Conservation (phyloP, 345 rosid genomes). For the Brassica napus region DNA sequence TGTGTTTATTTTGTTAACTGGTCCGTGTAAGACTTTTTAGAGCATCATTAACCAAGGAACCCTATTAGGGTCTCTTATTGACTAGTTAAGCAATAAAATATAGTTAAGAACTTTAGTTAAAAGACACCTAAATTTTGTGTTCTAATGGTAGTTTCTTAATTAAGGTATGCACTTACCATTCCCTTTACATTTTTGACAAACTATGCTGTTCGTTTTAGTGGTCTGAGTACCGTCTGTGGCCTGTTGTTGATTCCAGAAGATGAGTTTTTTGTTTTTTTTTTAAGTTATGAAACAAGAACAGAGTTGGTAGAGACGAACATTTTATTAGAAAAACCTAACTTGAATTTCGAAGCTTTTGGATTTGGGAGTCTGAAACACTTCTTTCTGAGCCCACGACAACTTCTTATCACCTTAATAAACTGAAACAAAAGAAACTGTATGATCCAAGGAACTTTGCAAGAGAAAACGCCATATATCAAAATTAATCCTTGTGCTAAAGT, state of each 20-base stretch:
- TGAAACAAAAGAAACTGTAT: no score
- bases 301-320: not conserved
- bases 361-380: conserved; percentile 50
- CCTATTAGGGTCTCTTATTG: no score
- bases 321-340: conserved; percentile 32
- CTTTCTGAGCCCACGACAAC: conserved; percentile 15
- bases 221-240: conserved; percentile 44
- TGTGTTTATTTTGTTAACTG: not conserved
- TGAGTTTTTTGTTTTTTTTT: not conserved
- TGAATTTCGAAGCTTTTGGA: conserved; percentile 57
- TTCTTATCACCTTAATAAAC: not conserved
- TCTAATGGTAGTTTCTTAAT: no score
- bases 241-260: conserved; percentile 46
- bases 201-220: conserved; percentile 57
- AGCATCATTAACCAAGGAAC: no score
- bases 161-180: conserved; percentile 45
- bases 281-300: not conserved
- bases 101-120: no score
- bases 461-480: no score
- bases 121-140: no score
- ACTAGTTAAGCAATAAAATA: no score
- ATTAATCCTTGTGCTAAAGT: no score
- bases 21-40: not conserved
- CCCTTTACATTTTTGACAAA: conserved; percentile 79
- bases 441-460: no score